Conservation (phyloP, 768 basidiomycete genomes). For the Amanita polypyramis region DNA sequence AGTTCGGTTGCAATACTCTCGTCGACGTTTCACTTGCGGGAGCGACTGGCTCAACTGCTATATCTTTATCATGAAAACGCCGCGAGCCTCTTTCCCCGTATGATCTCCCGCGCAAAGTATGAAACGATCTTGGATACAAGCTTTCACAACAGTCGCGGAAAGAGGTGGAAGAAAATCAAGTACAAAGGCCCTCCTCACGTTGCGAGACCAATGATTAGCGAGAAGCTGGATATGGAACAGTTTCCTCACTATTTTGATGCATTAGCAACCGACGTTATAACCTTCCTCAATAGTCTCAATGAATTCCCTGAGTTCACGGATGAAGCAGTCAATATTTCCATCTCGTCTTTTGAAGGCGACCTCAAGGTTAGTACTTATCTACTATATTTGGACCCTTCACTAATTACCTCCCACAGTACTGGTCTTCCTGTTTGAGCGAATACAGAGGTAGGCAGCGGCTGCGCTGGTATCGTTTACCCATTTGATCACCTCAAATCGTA, state of each 20-base stretch:
- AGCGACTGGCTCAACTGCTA: slow-evolving; percentile 56
- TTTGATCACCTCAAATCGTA: neutral
- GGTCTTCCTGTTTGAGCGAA: slow-evolving; percentile 60
- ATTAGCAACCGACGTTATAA: slow-evolving; percentile 55
- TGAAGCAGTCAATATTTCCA: slow-evolving; percentile 59
- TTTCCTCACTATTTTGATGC: slow-evolving; percentile 56
- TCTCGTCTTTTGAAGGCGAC: slow-evolving; percentile 59
- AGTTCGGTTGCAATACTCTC: slow-evolving; percentile 71
- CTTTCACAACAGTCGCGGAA: slow-evolving; percentile 19
- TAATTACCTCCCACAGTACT: slow-evolving; percentile 38
- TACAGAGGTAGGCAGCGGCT: slow-evolving; percentile 37
- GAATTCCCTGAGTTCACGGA: slow-evolving; percentile 75
- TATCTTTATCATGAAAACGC: slow-evolving; percentile 70
- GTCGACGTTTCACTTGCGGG: slow-evolving; percentile 61
- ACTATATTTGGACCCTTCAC: neutral
- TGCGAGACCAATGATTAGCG: slow-evolving; percentile 40
- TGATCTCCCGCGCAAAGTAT: slow-evolving; percentile 34
- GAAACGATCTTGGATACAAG: slow-evolving; percentile 23
- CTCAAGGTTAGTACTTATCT: slow-evolving; percentile 36
- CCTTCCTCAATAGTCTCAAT: slow-evolving; percentile 60
- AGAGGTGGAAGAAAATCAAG: slow-evolving; percentile 20
- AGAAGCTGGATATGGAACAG: slow-evolving; percentile 50
- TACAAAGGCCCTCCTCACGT: slow-evolving; percentile 37
- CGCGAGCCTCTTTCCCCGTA: slow-evolving; percentile 65
- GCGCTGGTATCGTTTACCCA: neutral